phyloP scores from a whole-genome alignment of 1,284 basidiomycete species.

The Melanopsichium pennsylvanicum region DNA sequence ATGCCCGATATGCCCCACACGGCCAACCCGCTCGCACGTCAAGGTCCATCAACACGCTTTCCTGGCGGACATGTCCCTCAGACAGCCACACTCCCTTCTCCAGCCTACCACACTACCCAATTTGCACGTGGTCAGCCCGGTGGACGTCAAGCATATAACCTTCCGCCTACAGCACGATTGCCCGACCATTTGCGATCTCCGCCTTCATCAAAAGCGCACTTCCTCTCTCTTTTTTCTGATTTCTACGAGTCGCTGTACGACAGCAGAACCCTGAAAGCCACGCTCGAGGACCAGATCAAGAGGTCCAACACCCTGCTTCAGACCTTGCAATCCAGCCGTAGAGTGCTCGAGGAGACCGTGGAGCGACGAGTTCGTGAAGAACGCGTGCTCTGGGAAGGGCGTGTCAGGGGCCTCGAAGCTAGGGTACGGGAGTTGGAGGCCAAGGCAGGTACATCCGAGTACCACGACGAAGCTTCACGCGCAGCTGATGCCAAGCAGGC shows the following conservation, averaged over 20 bases:
- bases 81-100: conserved; percentile 57
- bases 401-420: conserved; percentile 50
- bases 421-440: conserved; percentile 48
- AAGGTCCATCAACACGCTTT: conserved; percentile 24
- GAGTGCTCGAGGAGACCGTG: conserved; percentile 60
- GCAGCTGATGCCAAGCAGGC: neutral
- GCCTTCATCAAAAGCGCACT: conserved; percentile 55
- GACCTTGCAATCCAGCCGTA: conserved; percentile 59
- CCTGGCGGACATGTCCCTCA: conserved; percentile 50
- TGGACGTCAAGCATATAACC: conserved; percentile 26
- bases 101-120: conserved; percentile 60
- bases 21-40: conserved; percentile 35
- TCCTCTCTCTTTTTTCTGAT: conserved; percentile 61
- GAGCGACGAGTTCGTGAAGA: conserved; percentile 58
- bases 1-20: conserved; percentile 42
- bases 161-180: conserved; percentile 29
- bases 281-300: conserved; percentile 62
- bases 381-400: conserved; percentile 50
- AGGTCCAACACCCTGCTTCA: conserved; percentile 61
- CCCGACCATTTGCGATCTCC: conserved; percentile 55
- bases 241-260: conserved; percentile 63
- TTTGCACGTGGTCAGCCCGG: conserved; percentile 32
- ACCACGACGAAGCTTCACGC: conserved; percentile 11
- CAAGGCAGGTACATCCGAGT: conserved; percentile 22
- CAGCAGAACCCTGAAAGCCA: conserved; percentile 62